Conservation (phyloP, 352 stramenopile species). For the Phytophthora gonapodyides region DNA sequence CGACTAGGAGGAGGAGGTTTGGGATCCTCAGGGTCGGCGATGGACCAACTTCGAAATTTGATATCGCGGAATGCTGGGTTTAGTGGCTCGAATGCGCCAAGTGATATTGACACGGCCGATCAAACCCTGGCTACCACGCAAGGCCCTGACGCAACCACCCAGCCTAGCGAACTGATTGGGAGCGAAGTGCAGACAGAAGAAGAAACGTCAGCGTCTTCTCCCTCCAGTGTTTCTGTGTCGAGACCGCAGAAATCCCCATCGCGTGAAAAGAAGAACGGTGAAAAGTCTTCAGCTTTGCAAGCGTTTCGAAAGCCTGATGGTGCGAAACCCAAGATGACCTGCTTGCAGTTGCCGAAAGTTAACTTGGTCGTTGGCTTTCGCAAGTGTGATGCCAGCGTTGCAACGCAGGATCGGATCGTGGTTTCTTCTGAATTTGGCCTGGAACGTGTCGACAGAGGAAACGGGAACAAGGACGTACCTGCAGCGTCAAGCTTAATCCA, state of each 20-base stretch:
- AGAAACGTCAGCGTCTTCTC: constrained; percentile 14
- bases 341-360: constrained; percentile 46
- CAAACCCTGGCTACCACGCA: constrained; percentile 8
- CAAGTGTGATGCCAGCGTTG: constrained; percentile 34
- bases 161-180: constrained; percentile 21
- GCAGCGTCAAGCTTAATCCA: constrained; percentile 26
- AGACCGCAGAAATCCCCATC: constrained; percentile 12
- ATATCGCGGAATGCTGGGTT: constrained; percentile 42
- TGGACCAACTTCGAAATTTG: constrained; percentile 64
- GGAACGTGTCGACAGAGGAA: constrained; percentile 26
- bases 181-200: constrained; percentile 31
- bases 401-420: constrained; percentile 34
- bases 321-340: constrained; percentile 42
- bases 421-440: constrained; percentile 38
- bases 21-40: constrained; percentile 32
- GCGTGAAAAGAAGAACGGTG: constrained; percentile 12
- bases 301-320: constrained; percentile 34
- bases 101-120: constrained; percentile 18
- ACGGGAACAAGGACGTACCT: constrained; percentile 10
- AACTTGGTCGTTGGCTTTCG: constrained; percentile 49
- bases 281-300: constrained; percentile 7
- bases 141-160: constrained; percentile 3
- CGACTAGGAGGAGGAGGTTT: constrained; percentile 17
- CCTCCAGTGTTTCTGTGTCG: constrained; percentile 1
- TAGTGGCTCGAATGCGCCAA: constrained; percentile 14